phyloP scores from a whole-genome alignment of 2,329 filamentous ascomycete species.

The Huntiella decipiens region DNA sequence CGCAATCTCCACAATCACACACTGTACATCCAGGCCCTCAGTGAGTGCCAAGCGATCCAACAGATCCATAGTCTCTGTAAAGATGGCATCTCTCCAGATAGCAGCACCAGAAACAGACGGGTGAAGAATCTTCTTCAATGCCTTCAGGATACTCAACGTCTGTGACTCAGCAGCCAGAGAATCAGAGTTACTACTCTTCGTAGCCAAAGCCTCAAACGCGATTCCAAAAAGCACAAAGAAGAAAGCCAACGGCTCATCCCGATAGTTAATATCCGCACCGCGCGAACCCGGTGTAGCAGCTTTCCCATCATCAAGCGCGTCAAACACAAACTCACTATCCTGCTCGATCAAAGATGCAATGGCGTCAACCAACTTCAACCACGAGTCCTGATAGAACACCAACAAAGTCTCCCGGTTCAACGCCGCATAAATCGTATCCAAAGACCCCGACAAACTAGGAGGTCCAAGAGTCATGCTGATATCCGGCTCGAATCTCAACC shows the following conservation, averaged over 20 bases:
- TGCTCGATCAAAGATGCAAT: conserved; percentile 95
- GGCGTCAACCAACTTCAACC: conserved; percentile 90
- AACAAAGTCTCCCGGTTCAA: conserved; percentile 85
- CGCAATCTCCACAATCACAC: conserved; percentile 85
- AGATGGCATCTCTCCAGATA: conserved; percentile 89
- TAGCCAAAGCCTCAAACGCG: conserved; percentile 83
- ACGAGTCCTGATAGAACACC: conserved; percentile 91
- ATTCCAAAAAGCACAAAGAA: conserved; percentile 97
- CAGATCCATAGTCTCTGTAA: conserved; percentile 92
- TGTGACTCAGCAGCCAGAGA: conserved; percentile 54
- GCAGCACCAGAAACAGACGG: conserved; percentile 90
- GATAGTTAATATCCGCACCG: conserved; percentile 73
- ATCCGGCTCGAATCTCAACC: conserved; percentile 85
- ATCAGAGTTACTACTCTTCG: conserved; percentile 30
- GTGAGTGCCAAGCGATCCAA: conserved; percentile 84
- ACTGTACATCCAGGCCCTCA: conserved; percentile 72
- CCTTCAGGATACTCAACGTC: conserved; percentile 71
- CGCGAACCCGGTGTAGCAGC: conserved; percentile 18
- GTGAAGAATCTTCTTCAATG: conserved; percentile 83
- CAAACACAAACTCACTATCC: conserved; percentile 94
- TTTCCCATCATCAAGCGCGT: conserved; percentile 76
- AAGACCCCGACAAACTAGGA: conserved; percentile 60
- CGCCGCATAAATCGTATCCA: conserved; percentile 88
- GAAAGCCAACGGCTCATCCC: conserved; percentile 92
- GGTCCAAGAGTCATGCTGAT: conserved; percentile 81